Evolutionary conservation across 228 moss, liverwort and hornwort genomes (phyloP), one percentile per base, ranked within the genome.

Genomic region (Sphagnum fallax): DNA sequence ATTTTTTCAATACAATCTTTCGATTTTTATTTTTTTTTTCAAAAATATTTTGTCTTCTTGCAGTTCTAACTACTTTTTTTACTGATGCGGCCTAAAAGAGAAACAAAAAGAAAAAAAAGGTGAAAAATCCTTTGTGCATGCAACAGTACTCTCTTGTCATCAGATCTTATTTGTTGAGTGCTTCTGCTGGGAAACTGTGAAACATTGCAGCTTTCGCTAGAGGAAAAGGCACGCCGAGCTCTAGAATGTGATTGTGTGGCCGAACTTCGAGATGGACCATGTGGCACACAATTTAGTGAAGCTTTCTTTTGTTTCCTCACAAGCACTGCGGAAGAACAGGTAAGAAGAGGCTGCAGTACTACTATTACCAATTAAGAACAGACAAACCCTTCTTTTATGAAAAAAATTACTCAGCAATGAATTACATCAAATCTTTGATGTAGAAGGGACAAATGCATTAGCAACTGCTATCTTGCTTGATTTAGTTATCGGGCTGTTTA

Each of bases 251-350:
- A 90, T 18, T 93, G 92, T 50, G 84, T 93, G 75, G 80, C 90
- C 64, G 88, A 93, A 48, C 88, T 93, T 66, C 87, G 87, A 16
- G 73, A 79, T 63, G 90, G 92, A 50, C 84, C 90, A 51, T 93
- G 92, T 68, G 90, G 92, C 61, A 63, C 51, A 53, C 78, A 93
- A 72, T 88, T 93, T 60, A 81, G 80, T 69, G 80, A 73, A 53
- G 92, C 92, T 51, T 93, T 93, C 75, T 73, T 75, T 71, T 93
- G 92, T 80, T 93, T 84, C 55, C 78, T 90, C 61, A 90, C 84
- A 70, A 93, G 92, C 65, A 74, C 82, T 71, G 74, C 77, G 71
- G 81, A 77, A 53, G 90, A 88, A 59, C 86, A 93, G 90, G 92
- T 82, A 71, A 5, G 16, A 16, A 51, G 6, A 2, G 10, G 9